Evolutionary conservation across 441 rosid genomes (phyloP), one percentile per base, ranked within the genome.

Genomic region (Populus tomentosa): DNA sequence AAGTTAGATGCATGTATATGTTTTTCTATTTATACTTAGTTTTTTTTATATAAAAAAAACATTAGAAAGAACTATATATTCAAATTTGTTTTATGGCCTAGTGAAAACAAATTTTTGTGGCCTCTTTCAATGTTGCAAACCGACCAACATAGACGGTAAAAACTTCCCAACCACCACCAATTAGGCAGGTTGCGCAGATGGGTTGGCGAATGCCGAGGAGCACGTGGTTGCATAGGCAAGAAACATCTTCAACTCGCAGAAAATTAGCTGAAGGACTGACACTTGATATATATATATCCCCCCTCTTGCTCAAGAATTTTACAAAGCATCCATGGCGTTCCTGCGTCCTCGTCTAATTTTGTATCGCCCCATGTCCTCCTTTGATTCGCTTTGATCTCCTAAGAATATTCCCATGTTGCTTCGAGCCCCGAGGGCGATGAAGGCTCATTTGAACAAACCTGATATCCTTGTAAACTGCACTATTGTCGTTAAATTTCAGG

Each of bases 141-240:
- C 38, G 26, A 46, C 72, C 32, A 40, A 42, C 46, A 64, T 38
- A 59, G 76, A 80, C 65, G 76, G 79, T 70, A 42, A 73, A 76
- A 82, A 69, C 79, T 53, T 77, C 76, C 5, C 8, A 46, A 61
- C 63, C 70, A 56, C 68, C 74, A 46, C 71, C 35, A 28, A 14
- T 33, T 38, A 71, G 66, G 69, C 69, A 67, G 63, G 76, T 7
- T 53, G 77, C 56, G 42, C 32, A 71, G 76, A 28, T 16, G 21
- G 71, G 46, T n/a, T 40, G 66, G 75, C 74, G 75, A 32, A 56
- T 36, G 80, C 75, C 33, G 72, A 66, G 38, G 18, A 74, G 80
- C 89, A 86, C 81, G 81, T 84, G 85, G 81, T 70, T 76, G 82
- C 84, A 76, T 78, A 46, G 59, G 32, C 76, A 77, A 24, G 75